phyloP scores from a whole-genome alignment of 2,329 filamentous ascomycete genomes.

The Xylariomycetidae sp. region DNA sequence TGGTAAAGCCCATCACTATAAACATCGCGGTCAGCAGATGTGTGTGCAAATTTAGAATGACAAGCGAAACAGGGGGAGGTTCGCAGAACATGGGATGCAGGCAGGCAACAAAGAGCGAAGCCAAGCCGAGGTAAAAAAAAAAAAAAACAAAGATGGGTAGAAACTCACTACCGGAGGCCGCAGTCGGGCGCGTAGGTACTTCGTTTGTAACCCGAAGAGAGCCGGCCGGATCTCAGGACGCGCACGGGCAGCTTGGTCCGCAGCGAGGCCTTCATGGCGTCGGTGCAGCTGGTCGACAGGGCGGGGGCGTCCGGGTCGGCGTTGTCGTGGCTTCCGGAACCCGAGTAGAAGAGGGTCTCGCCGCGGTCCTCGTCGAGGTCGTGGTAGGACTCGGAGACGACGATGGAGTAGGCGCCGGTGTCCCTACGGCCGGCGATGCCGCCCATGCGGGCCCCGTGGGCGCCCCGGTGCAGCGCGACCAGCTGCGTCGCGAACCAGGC shows the following conservation, averaged over 20 bases:
- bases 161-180: constrained; percentile 25
- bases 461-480: constrained; percentile 21
- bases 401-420: constrained; percentile 22
- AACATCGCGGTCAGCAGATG: too few relatives aligned
- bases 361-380: constrained; percentile 14
- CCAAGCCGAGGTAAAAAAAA: too few relatives aligned
- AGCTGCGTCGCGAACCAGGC: constrained; percentile 22
- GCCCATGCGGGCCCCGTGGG: constrained; percentile 18
- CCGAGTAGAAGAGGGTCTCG: constrained; percentile 14
- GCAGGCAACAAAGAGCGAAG: too few relatives aligned
- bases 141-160: too few relatives aligned
- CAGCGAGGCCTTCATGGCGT: constrained; percentile 17
- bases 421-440: constrained; percentile 18
- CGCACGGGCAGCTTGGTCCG: constrained; percentile 14
- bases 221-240: constrained; percentile 21
- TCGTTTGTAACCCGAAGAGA: neutral
- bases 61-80: too few relatives aligned
- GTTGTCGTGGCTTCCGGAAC: constrained; percentile 14
- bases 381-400: constrained; percentile 13
- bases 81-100: too few relatives aligned
- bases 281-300: constrained; percentile 13
- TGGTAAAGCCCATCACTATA: constrained; percentile 24
- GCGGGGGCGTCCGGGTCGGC: constrained; percentile 8
- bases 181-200: constrained; percentile 14
- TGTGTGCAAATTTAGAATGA: too few relatives aligned